Evolutionary conservation across 257 asterid species (phyloP).

Genomic region (Penstemon barbatus): DNA sequence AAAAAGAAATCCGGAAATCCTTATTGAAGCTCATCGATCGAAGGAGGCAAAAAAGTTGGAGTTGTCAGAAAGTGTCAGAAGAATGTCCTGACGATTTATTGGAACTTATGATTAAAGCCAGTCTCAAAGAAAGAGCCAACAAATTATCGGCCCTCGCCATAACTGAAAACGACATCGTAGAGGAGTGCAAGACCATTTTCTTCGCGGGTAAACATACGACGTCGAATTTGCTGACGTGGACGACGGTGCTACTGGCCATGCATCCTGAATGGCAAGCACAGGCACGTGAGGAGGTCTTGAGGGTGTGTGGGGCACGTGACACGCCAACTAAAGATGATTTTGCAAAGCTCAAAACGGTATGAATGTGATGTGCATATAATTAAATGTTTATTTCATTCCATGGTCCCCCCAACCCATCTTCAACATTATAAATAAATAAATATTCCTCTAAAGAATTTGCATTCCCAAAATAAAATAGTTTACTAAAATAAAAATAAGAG

Average conservation of each 20-base stretch:
- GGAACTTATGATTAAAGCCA: constrained; percentile 77
- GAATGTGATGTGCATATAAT: background rate
- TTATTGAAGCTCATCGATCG: constrained; percentile 58
- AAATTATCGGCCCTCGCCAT: constrained; percentile 21
- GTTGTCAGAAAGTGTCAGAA: constrained; percentile 39
- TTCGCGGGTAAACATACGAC: constrained; percentile 93
- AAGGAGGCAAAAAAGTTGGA: constrained; percentile 33
- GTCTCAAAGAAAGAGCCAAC: constrained; percentile 26
- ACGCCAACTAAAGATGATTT: constrained; percentile 66
- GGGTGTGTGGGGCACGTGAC: constrained; percentile 86
- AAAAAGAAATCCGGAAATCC: constrained; percentile 70
- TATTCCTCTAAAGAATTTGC: constrained; percentile 3
- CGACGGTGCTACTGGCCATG: constrained; percentile 83
- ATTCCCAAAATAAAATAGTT: constrained; percentile 7
- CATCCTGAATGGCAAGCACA: constrained; percentile 92
- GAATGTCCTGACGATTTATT: constrained; percentile 74
- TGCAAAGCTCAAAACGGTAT: constrained; percentile 81
- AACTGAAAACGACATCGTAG: constrained; percentile 68
- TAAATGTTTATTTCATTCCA: background rate
- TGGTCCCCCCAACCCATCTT: constrained; percentile 32
- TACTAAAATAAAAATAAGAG: background rate
- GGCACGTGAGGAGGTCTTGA: constrained; percentile 97
- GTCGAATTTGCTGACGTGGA: constrained; percentile 86
- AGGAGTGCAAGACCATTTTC: constrained; percentile 91
- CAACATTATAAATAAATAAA: background rate